Base-by-base conservation (phyloP, 805 yeast genomes). In the Lipomyces lipofer region DNA sequence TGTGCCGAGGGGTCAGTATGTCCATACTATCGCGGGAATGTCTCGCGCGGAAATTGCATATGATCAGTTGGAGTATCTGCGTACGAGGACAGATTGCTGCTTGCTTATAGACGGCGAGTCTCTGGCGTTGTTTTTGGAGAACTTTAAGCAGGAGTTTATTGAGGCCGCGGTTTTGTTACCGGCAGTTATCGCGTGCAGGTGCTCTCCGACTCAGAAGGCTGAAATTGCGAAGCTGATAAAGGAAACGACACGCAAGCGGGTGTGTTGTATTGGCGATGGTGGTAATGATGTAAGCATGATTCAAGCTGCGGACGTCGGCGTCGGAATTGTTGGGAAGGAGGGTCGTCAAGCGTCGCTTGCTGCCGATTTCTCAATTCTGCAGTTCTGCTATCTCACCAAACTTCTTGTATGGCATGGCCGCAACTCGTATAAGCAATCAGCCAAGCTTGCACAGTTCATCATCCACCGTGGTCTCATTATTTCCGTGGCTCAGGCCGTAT, bases 261-360 rank as follows among this genome's bases (percentile, higher is more conserved):
- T 92, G 1, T 92, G 98, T 62, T 94, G 98, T 67, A 95, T 94
- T 63, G 99, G 99, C 52, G 99, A 94, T 71, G 99, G 99, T 65
- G 99, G 99, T 64, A 94, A 94, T 66, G 99, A 94, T 71, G 99
- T 94, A 30, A 87, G 95, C 64, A 94, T 94, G 99, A 94, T 94
- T 62, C 99, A 94, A 72, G 86, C 95, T 62, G 99, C 99, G 0
- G 97, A 95, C 73, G 97, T 94, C 8, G 99, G 99, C 56, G 96
- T 94, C 27, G 99, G 99, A 52, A 94, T 94, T 62, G 99, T 94
- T 19, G 99, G 99, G 33, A 94, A 94, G 70, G 99, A 94, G 69
- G 99, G 99, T 32, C 86, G 85, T 59, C 99, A 94, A 70, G 99
- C 99, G 0, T 89, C 97, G 0, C 75, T 94, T 49, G 96, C 98